Conservation (phyloP, 2,329 filamentous ascomycete species). For the Neofusicoccum kwambonambiense region DNA sequence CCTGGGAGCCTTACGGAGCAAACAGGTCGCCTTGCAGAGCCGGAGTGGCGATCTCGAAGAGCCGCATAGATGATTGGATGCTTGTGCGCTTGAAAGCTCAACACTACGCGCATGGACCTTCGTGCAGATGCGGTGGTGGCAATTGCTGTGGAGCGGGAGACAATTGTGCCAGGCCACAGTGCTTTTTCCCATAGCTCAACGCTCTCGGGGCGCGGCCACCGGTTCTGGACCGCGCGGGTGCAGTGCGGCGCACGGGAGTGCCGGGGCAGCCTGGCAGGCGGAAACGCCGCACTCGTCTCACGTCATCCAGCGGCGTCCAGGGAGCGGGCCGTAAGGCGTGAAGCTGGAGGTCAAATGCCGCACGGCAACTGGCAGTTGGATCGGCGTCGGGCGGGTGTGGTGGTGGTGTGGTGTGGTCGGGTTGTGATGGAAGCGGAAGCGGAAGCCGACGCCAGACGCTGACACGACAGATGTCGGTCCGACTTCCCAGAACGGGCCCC, state of each 20-base stretch:
- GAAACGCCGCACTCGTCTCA: background rate
- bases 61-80: background rate
- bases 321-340: background rate
- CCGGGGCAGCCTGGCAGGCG: background rate
- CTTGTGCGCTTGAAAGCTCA: background rate
- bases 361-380: background rate
- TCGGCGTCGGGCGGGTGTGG: background rate
- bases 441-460: too few species aligned
- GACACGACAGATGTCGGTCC: background rate
- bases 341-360: background rate
- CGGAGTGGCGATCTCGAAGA: background rate
- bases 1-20: background rate
- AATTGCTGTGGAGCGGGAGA: background rate
- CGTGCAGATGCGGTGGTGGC: background rate
- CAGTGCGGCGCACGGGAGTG: background rate
- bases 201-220: background rate
- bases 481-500: background rate
- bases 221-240: background rate
- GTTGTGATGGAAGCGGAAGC: too few species aligned
- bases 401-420: too few species aligned
- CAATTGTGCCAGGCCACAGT: background rate
- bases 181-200: background rate
- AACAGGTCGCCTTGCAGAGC: background rate
- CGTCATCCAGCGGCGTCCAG: background rate
- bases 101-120: background rate